phyloP scores from a whole-genome alignment of 257 asterid species.

The Fraxinus cuspidata region DNA sequence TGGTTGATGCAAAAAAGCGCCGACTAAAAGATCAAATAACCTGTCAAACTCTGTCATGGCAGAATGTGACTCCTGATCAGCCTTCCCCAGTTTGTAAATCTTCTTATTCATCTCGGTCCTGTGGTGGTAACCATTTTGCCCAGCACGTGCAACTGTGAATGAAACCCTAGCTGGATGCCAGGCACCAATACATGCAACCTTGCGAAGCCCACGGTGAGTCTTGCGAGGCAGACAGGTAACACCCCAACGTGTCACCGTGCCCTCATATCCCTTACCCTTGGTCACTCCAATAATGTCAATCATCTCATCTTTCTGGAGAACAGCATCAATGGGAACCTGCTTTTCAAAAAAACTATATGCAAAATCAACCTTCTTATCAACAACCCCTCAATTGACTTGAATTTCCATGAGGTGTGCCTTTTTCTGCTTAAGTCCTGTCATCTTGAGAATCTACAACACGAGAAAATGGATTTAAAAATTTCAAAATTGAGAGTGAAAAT shows the following conservation, averaged over 20 bases:
- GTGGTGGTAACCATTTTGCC: constrained; percentile 83
- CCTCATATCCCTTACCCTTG: constrained; percentile 83
- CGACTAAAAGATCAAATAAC: constrained; percentile 30
- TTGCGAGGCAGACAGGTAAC: constrained; percentile 86
- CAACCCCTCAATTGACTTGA: constrained; percentile 76
- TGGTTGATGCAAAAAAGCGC: no score
- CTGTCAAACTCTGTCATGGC: constrained; percentile 80
- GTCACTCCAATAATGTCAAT: no score
- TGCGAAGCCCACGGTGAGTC: constrained; percentile 84
- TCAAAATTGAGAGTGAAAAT: background rate
- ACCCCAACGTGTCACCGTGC: constrained; percentile 90
- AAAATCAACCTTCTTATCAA: constrained; percentile 68
- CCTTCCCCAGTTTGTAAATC: constrained; percentile 74
- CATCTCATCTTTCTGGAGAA: constrained; percentile 87
- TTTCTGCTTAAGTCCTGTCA: constrained; percentile 87
- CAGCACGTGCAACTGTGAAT: constrained; percentile 77
- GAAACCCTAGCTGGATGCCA: constrained; percentile 99
- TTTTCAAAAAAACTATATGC: constrained; percentile 74
- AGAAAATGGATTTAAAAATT: background rate
- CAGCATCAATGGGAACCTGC: constrained; percentile 74
- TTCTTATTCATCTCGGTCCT: constrained; percentile 85
- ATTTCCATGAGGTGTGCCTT: constrained; percentile 85
- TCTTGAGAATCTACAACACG: constrained; percentile 55
- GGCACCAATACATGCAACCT: constrained; percentile 87
- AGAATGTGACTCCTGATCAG: constrained; percentile 67